These are phyloP conservation scores for Microbotryum lychnidis-dioicae DNA, from an alignment of 1,284 basidiomycete genomes.

Conservation along the genomic window DNA sequence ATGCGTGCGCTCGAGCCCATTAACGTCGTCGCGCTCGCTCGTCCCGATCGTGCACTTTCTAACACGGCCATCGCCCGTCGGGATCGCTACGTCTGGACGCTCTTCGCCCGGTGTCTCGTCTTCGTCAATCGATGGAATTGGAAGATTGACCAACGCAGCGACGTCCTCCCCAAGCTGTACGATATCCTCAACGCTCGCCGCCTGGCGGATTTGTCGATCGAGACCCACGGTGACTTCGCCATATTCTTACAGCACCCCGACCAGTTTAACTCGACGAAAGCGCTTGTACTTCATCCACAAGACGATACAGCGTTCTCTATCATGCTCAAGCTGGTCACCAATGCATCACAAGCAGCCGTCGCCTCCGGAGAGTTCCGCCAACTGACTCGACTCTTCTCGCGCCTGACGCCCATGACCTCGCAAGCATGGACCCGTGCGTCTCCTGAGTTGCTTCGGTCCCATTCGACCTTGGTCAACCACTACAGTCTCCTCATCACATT, in stretches of 20 bases:
- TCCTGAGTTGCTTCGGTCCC: slow-evolving; percentile 49
- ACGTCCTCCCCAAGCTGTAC: slow-evolving; percentile 60
- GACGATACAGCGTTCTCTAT: slow-evolving; percentile 68
- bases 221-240: slow-evolving; percentile 62
- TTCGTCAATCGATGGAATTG: slow-evolving; percentile 68
- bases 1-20: slow-evolving; percentile 53
- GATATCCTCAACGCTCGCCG: slow-evolving; percentile 72
- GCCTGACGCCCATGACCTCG: slow-evolving; percentile 62
- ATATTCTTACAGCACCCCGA: slow-evolving; percentile 61
- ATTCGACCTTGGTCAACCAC: slow-evolving; percentile 79
- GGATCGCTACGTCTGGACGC: slow-evolving; percentile 65
- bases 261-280: slow-evolving; percentile 43
- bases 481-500: slow-evolving; percentile 69
- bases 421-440: slow-evolving; percentile 55
- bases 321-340: slow-evolving; percentile 68
- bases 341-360: slow-evolving; percentile 45
- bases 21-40: slow-evolving; percentile 51
- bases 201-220: slow-evolving; percentile 67
- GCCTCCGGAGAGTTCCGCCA: slow-evolving; percentile 27
- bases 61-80: slow-evolving; percentile 51
- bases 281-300: slow-evolving; percentile 48
- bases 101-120: slow-evolving; percentile 65
- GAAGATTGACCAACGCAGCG: slow-evolving; percentile 53
- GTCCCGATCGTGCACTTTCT: slow-evolving; percentile 46
- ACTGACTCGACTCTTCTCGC: slow-evolving; percentile 65